Conservation (phyloP, 1,139 yeast species). For the Candida gigantensis region DNA sequence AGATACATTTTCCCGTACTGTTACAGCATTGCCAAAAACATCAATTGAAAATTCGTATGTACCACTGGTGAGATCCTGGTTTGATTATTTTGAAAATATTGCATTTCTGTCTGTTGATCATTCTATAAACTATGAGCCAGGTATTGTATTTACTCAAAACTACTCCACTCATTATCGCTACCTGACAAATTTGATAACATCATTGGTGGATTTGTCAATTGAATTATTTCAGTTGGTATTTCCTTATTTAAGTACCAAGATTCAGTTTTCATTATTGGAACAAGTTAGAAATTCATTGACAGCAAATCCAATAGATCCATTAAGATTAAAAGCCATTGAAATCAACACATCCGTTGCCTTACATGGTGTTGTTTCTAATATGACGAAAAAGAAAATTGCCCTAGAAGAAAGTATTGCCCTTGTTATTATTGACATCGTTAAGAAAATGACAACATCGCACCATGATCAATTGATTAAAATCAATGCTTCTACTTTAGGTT, state of each 20-base stretch:
- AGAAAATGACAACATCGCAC: constrained; percentile 44
- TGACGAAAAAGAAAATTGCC: constrained; percentile 23
- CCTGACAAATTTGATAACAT: constrained; percentile 43
- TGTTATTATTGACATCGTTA: constrained; percentile 59
- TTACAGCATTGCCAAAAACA: constrained; percentile 8
- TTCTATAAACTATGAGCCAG: constrained; percentile 38
- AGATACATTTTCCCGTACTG: constrained; percentile 19
- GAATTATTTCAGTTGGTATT: constrained; percentile 73
- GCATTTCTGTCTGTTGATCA: constrained; percentile 27
- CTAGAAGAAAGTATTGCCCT: constrained; percentile 50
- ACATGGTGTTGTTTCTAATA: constrained; percentile 52
- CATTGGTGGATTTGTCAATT: constrained; percentile 75
- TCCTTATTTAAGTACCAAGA: constrained; percentile 72
- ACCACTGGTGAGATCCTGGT: constrained; percentile 25
- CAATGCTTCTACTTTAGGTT: constrained; percentile 71
- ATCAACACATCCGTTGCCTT: constrained; percentile 67
- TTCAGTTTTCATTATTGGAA: constrained; percentile 84
- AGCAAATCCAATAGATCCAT: constrained; percentile 29
- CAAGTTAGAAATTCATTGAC: constrained; percentile 61
- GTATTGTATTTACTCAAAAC: constrained; percentile 26
- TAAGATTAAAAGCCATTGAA: constrained; percentile 50
- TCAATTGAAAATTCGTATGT: constrained; percentile 9
- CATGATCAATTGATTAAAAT: constrained; percentile 39
- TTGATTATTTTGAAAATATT: constrained; percentile 31
- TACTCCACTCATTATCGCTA: constrained; percentile 27